These are phyloP conservation scores for Lepidium didymum DNA, from an alignment of 345 rosid species.

Conservation along the genomic window DNA sequence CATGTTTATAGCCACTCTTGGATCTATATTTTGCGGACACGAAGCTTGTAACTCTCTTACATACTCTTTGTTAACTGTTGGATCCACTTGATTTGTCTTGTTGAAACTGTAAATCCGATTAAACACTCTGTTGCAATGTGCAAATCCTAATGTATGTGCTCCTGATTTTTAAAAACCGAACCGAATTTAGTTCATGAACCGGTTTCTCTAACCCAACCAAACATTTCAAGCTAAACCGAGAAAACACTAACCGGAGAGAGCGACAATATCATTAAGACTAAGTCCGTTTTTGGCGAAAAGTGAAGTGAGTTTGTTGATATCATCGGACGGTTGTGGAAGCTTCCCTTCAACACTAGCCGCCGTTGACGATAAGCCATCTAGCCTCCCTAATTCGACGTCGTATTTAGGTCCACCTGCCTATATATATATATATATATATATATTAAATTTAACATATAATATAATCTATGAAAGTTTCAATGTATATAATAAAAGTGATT, in stretches of 20 bases:
- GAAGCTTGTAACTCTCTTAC: constrained; percentile 48
- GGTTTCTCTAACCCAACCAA: background rate
- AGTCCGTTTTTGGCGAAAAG: constrained; percentile 30
- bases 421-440: no score
- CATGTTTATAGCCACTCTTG: constrained; percentile 77
- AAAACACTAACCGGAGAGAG: constrained; percentile 23
- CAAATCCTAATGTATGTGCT: constrained; percentile 72
- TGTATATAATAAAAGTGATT: no score
- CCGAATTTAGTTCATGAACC: background rate
- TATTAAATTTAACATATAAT: background rate
- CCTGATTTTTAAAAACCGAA: constrained; percentile 26
- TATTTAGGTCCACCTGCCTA: constrained; percentile 38
- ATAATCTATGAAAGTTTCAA: no score
- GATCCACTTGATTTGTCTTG: constrained; percentile 43
- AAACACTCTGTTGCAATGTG: constrained; percentile 55
- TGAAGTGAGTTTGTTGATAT: constrained; percentile 15
- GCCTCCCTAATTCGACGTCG: constrained; percentile 33
- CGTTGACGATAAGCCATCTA: constrained; percentile 21
- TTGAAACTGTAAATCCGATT: constrained; percentile 60
- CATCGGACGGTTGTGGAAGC: constrained; percentile 20
- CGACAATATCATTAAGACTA: constrained; percentile 29
- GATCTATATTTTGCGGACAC: constrained; percentile 60
- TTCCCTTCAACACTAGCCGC: constrained; percentile 30
- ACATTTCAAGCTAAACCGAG: no score
- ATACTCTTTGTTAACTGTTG: constrained; percentile 48